phyloP scores from a whole-genome alignment of 768 basidiomycete species.

The Leucogyrophana mollusca region DNA sequence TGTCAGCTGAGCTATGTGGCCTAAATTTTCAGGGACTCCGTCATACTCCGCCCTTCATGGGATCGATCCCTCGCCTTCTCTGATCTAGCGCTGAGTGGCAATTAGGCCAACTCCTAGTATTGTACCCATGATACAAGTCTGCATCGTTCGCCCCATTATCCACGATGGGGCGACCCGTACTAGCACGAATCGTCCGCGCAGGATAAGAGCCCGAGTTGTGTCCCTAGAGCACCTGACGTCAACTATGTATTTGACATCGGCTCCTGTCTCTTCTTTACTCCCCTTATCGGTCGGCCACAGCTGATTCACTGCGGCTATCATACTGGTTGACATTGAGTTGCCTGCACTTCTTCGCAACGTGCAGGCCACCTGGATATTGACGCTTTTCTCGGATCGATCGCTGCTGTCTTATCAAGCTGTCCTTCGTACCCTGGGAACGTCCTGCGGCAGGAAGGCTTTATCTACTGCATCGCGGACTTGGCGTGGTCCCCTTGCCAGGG shows the following conservation, averaged over 20 bases:
- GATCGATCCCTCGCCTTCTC: background rate
- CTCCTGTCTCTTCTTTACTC: background rate
- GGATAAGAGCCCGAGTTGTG: too few relatives aligned
- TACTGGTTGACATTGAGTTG: background rate
- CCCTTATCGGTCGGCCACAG: background rate
- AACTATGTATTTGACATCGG: constrained; percentile 3
- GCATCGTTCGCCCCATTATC: too few relatives aligned
- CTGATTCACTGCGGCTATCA: background rate
- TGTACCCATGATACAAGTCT: too few relatives aligned
- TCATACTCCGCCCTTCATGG: constrained; percentile 1
- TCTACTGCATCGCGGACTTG: constrained; percentile 1
- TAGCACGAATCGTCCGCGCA: too few relatives aligned
- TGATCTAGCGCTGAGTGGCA: background rate
- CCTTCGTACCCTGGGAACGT: too few relatives aligned
- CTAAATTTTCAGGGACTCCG: constrained; percentile 22
- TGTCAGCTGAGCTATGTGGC: constrained; percentile 18
- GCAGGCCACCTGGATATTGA: background rate
- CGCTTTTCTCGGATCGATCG: too few relatives aligned
- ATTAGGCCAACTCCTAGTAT: background rate
- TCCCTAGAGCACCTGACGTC: constrained; percentile 2
- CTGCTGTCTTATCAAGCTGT: too few relatives aligned
- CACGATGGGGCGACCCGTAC: too few relatives aligned
- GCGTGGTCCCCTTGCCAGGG: background rate
- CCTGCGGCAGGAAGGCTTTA: background rate
- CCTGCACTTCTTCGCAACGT: background rate